Evolutionary conservation across 768 basidiomycete species (phyloP).

Genomic region (Suillus plorans): DNA sequence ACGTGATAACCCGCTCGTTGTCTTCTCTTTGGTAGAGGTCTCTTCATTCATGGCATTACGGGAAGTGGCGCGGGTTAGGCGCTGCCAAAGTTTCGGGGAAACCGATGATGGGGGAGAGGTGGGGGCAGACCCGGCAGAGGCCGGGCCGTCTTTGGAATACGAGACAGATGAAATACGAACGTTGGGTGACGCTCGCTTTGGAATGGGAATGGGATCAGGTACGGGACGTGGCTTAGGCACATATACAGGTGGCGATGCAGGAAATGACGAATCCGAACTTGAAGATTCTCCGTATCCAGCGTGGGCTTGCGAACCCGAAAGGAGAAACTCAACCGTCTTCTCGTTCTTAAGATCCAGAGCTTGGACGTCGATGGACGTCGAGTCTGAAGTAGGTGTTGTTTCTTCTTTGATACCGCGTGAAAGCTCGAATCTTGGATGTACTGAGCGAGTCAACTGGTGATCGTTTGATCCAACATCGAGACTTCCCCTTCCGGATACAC

Average conservation of each 20-base stretch:
- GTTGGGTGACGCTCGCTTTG: not conserved
- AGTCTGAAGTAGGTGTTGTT: not conserved
- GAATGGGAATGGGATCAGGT: constrained; percentile 12
- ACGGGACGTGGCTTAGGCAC: not conserved
- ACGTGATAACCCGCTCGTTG: constrained; percentile 20
- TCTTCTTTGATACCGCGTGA: constrained; percentile 1
- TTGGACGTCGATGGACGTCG: not conserved
- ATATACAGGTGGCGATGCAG: not conserved
- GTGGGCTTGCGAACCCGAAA: not conserved
- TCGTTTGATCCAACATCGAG: constrained; percentile 7
- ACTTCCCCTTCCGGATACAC: constrained; percentile 6
- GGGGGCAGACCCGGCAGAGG: not conserved
- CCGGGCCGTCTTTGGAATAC: not conserved
- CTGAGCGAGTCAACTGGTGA: not conserved
- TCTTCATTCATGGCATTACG: constrained; percentile 17
- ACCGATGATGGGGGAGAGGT: constrained; percentile 6
- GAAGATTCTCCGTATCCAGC: not conserved
- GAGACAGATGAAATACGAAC: constrained; percentile 8
- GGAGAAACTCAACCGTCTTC: not conserved
- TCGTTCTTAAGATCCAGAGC: not conserved
- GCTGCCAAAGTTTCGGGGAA: constrained; percentile 25
- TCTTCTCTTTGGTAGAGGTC: constrained; percentile 8
- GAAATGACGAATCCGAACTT: not conserved
- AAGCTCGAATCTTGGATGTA: constrained; percentile 2
- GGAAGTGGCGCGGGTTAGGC: constrained; percentile 18